Conservation (phyloP, 441 rosid species). For the Eutrema salsugineum region DNA sequence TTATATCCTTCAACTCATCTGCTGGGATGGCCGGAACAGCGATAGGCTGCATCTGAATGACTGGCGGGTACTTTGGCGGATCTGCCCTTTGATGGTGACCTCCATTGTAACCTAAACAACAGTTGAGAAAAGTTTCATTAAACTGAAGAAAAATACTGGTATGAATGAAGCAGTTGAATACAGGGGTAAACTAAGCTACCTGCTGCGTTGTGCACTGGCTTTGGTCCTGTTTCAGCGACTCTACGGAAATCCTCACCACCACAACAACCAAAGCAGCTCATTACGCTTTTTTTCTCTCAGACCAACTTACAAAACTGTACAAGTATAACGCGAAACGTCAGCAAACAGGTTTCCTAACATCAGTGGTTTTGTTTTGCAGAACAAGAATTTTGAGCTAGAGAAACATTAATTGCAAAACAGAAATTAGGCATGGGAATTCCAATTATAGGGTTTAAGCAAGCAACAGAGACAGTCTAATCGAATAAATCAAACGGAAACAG, state of each 20-base stretch:
- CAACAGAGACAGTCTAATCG: neutral
- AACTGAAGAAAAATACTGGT: neutral
- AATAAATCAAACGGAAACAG: neutral
- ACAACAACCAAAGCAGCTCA: constrained; percentile 61
- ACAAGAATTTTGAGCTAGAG: neutral
- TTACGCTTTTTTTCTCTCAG: constrained; percentile 23
- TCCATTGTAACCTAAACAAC: constrained; percentile 36
- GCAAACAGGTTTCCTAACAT: neutral
- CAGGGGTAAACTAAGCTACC: constrained; percentile 26
- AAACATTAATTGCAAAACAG: neutral
- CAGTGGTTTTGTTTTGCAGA: neutral
- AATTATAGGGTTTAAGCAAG: constrained; percentile 22
- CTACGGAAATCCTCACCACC: constrained; percentile 45
- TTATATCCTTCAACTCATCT: constrained; percentile 49
- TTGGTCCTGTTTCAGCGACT: constrained; percentile 44
- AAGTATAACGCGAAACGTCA: neutral
- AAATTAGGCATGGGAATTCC: neutral
- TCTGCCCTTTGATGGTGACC: constrained; percentile 34
- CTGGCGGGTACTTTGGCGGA: constrained; percentile 35
- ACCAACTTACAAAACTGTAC: constrained; percentile 2
- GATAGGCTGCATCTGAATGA: constrained; percentile 44
- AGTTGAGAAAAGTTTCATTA: neutral
- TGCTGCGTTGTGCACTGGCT: constrained; percentile 34
- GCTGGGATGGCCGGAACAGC: constrained; percentile 41
- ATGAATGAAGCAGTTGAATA: neutral